These are phyloP conservation scores for Fusarium sp. DNA, from an alignment of 2,329 filamentous ascomycete species.

Conservation along the genomic window DNA sequence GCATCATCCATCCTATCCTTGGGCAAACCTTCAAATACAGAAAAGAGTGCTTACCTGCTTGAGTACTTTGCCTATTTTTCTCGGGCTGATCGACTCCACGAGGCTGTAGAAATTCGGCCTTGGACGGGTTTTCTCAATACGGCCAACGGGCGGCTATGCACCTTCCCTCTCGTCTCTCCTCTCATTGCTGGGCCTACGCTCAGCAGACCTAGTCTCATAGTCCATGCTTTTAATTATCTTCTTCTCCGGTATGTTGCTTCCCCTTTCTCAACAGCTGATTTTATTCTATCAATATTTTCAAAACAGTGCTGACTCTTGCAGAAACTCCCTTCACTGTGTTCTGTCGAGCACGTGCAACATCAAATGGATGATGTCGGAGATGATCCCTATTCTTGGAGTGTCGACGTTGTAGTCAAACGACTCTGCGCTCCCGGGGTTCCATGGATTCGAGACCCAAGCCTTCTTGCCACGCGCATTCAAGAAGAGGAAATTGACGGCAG, in stretches of 20 bases:
- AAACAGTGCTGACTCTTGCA: background rate
- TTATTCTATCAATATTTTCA: background rate
- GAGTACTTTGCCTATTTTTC: background rate
- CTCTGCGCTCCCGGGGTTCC: conserved; percentile 68
- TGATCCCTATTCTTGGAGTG: conserved; percentile 82
- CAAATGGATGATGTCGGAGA: conserved; percentile 46
- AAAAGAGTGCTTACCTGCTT: background rate
- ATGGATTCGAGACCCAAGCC: conserved; percentile 60
- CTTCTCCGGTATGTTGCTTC: background rate
- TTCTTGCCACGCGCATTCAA: conserved; percentile 66
- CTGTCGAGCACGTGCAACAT: background rate
- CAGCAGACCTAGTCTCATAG: conserved; percentile 12
- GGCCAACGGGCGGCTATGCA: conserved; percentile 34
- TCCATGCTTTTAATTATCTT: conserved; percentile 24
- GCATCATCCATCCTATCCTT: background rate
- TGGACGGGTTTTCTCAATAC: background rate
- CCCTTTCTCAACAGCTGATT: background rate
- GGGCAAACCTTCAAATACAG: background rate
- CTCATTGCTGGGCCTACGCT: conserved; percentile 27
- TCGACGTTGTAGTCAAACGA: conserved; percentile 73
- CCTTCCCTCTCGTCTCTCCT: conserved; percentile 2
- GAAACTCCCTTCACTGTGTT: conserved; percentile 6
- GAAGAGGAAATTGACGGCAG: conserved; percentile 75
- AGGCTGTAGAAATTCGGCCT: background rate
- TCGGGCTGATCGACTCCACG: no score